Base-by-base conservation (phyloP, 2,329 filamentous ascomycete genomes). In the Lachnellula suecica region DNA sequence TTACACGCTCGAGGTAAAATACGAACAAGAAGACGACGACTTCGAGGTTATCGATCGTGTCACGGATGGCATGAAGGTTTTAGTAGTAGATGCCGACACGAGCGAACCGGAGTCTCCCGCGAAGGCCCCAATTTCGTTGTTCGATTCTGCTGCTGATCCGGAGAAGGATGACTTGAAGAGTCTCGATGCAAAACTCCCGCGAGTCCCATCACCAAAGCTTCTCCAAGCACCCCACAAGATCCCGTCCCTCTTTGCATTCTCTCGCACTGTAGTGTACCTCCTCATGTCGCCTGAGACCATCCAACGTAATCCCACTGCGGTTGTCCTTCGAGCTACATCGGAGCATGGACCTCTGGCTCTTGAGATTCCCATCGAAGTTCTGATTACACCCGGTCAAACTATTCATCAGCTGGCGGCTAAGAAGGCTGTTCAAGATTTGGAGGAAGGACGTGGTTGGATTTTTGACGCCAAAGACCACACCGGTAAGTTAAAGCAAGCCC, bases 331-430 rank as follows among this genome's bases (percentile, higher is more conserved):
- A 19, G 86, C 77, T 1, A 83, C 74, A 0, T 84, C 78, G 3
- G 56, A 67, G 0, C 72, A 82, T 31, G 83, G 84, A 0, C 82
- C 83, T 0, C 71, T 91, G 0, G 74, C 81, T 48, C 75, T 89
- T 4, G 78, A 81, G 38, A 84, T 91, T 11, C 84, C 85, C 0
- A 73, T 91, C 34, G 74, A 79, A 2, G 60, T 73, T 2, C 66
- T 81, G 0, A 59, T 73, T 0, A 64, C 70, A 0, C 72, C 70
- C 27, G 75, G 74, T 2, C 70, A 80, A 47, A 86, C 79, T 0
- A 79, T 90, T 38, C 87, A 91, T 64, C 84, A 88, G 59, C 80
- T 91, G 0, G 86, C 86, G 1, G 85, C 84, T 0, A 81, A 82
- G 49, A 88, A 85, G 65, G 83, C 83, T 2, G 75, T 86, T 15